Evolutionary conservation across 306 rosid species (phyloP).

Genomic region (Cercis canadensis): DNA sequence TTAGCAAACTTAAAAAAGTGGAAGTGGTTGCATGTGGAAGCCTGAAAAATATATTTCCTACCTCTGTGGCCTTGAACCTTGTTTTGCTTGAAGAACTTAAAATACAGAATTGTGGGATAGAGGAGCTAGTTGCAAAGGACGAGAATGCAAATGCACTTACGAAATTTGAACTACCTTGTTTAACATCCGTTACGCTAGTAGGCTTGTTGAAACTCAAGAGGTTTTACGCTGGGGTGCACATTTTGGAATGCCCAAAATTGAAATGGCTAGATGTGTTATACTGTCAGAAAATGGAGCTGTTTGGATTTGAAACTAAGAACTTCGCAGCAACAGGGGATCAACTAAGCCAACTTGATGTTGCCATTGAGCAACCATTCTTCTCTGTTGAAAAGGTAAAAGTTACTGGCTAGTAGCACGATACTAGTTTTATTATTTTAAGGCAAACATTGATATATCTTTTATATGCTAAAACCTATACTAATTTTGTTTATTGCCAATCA

Average conservation of each 20-base stretch:
- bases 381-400: background rate
- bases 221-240: slow-evolving; percentile 15
- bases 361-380: background rate
- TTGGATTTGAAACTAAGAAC: background rate
- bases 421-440: background rate
- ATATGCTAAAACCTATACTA: no score
- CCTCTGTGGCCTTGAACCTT: slow-evolving; percentile 19
- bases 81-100: background rate
- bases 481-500: background rate
- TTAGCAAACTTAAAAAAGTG: background rate
- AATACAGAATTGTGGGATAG: background rate
- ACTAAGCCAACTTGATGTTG: background rate
- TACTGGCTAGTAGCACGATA: no score
- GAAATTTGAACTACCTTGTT: slow-evolving; percentile 1
- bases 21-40: background rate
- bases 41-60: slow-evolving; percentile 21
- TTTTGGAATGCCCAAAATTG: slow-evolving; percentile 28
- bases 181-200: background rate
- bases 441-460: background rate
- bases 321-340: background rate
- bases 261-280: accelerated
- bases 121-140: slow-evolving; percentile 17
- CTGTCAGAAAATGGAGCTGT: background rate
- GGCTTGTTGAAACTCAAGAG: slow-evolving; percentile 1
- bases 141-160: background rate